Percentiles rank a stretch among this genome's conserved stretches.
Evolutionary conservation across 2,329 filamentous ascomycete species (phyloP).

Genomic region (Orbilia ellipsospora): DNA sequence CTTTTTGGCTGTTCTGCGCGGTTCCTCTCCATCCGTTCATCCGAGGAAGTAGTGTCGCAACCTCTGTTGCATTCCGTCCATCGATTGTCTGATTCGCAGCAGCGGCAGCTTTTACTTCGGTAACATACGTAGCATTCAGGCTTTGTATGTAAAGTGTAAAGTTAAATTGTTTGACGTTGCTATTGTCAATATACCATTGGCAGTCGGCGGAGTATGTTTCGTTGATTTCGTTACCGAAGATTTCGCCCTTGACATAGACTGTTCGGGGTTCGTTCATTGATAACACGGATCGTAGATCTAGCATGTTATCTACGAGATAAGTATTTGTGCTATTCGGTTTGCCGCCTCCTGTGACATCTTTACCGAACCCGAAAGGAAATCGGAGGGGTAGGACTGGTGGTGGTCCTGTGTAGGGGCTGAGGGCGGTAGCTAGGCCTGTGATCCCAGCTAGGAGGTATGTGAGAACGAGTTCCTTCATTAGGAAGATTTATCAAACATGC

Average conservation of each 20-base stretch:
- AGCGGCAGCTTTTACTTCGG: slow-evolving; percentile 40
- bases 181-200: slow-evolving; percentile 56
- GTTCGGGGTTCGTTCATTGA: slow-evolving; percentile 44
- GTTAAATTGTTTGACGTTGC: slow-evolving; percentile 48
- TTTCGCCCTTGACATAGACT: slow-evolving; percentile 53
- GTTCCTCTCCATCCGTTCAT: slow-evolving; percentile 56
- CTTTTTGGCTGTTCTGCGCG: slow-evolving; percentile 54
- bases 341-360: slow-evolving; percentile 47
- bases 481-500: too few relatives aligned
- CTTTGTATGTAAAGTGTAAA: slow-evolving; percentile 54
- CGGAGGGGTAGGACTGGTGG: slow-evolving; percentile 42
- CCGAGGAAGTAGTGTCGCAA: slow-evolving; percentile 34
- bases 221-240: slow-evolving; percentile 52
- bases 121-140: slow-evolving; percentile 52
- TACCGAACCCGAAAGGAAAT: slow-evolving; percentile 48
- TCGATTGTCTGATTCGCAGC: slow-evolving; percentile 41
- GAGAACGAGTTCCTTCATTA: slow-evolving; percentile 18
- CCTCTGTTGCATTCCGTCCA: slow-evolving; percentile 48
- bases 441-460: neutral
- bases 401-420: slow-evolving; percentile 33
- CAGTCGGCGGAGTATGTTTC: slow-evolving; percentile 47
- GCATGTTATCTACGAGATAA: slow-evolving; percentile 54
- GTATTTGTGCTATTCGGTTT: slow-evolving; percentile 39
- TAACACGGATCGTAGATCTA: slow-evolving; percentile 48
- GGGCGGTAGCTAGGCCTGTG: slow-evolving; percentile 8